These are phyloP conservation scores for Paraphaeosphaeria sporulosa DNA, from an alignment of 2,329 filamentous ascomycete genomes.

Conservation along the genomic window DNA sequence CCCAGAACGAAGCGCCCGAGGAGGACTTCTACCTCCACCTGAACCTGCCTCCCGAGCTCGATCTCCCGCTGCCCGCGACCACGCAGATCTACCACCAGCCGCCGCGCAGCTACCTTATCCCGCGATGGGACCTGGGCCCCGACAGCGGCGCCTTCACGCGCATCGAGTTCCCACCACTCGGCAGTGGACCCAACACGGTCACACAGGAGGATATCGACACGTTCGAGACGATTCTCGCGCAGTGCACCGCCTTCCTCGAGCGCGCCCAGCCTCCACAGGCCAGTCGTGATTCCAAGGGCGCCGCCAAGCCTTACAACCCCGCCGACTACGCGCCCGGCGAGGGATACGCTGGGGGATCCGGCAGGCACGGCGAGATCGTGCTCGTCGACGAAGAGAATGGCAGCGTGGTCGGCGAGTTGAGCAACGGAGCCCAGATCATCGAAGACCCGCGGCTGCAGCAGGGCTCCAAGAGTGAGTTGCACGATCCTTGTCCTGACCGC, in stretches of 20 bases:
- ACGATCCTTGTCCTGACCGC: neutral
- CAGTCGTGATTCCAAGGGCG: slow-evolving; percentile 41
- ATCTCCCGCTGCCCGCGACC: slow-evolving; percentile 89
- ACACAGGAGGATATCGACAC: slow-evolving; percentile 93
- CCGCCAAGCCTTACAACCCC: slow-evolving; percentile 73
- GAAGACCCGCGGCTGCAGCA: slow-evolving; percentile 78
- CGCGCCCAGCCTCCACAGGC: slow-evolving; percentile 70
- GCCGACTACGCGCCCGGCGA: slow-evolving; percentile 80
- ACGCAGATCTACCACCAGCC: slow-evolving; percentile 98
- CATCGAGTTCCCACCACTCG: slow-evolving; percentile 84
- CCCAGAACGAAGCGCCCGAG: slow-evolving; percentile 59
- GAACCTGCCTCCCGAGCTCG: slow-evolving; percentile 91
- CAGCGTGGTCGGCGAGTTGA: slow-evolving; percentile 90
- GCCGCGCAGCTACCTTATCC: slow-evolving; percentile 90
- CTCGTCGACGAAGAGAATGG: slow-evolving; percentile 96
- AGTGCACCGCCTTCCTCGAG: slow-evolving; percentile 95
- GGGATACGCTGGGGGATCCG: slow-evolving; percentile 67
- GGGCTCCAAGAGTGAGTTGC: slow-evolving; percentile 83
- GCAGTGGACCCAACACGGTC: slow-evolving; percentile 68
- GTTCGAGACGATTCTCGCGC: slow-evolving; percentile 96
- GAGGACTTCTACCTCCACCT: slow-evolving; percentile 98
- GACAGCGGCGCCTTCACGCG: slow-evolving; percentile 90
- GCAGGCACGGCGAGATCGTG: slow-evolving; percentile 76
- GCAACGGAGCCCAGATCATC: slow-evolving; percentile 80
- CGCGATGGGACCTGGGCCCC: slow-evolving; percentile 90